Base-by-base conservation (phyloP, 768 basidiomycete species). In the Imleria badia region DNA sequence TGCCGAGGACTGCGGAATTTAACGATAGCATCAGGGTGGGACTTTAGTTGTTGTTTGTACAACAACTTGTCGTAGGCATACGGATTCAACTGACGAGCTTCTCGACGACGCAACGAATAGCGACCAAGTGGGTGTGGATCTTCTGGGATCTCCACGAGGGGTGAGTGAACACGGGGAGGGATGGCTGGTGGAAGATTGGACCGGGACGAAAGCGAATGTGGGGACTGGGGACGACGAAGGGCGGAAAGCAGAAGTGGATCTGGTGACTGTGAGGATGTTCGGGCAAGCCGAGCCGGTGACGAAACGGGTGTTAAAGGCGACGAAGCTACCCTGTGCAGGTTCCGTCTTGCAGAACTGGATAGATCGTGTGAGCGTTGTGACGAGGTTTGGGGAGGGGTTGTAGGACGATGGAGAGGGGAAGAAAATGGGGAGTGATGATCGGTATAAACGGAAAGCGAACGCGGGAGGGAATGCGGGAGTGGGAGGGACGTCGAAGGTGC, bases 1-100 rank as follows among this genome's bases (percentile, higher is more conserved):
- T 58, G 66, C n/a, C 34, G 64, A 20, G 75, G 73, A 62, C 75
- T 76, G 44, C 63, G 69, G 23, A 76, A 52, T 51, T 80, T 83
- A 42, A 91, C 76, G 40, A 90, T 81, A 2, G 89, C 89, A 20
- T 90, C 89, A 3, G 87, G 88, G 56, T 77, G 79, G 1, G 65
- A 59, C 30, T 74, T 75, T 58, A 90, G 68, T 47, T 78, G 75
- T 14, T 68, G 66, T 51, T 81, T 77, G 65, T 90, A 90, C 35
- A 69, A 38, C 12, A 72, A 39, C 48, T 79, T 72, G 54, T 90
- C 87, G 33, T 77, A 76, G 12, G 74, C 76, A 60, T 85, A 91
- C 1, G 89, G 89, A 13, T 80, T 76, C 15, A 83, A 55, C 62
- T 91, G 89, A 19, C 77, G 73, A 35, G 76, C 67, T 31, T 78